Percentiles rank a stretch among this genome's conserved stretches.
Evolutionary conservation across 768 basidiomycete species (phyloP).

Genomic region (Rhizopogon vesiculosus): DNA sequence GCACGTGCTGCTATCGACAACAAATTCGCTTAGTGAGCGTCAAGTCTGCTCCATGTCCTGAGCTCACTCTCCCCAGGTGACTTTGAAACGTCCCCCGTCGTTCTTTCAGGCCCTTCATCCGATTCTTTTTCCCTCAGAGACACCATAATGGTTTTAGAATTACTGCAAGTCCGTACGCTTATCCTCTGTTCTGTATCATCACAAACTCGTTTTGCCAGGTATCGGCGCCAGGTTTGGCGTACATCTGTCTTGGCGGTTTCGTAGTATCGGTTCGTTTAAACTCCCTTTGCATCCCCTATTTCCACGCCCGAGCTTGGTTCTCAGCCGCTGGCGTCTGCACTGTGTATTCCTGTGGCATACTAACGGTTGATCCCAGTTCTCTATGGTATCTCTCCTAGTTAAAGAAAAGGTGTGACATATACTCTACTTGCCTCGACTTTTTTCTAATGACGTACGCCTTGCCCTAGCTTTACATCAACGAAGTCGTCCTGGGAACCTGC

Average conservation of each 20-base stretch:
- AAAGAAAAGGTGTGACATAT: conserved; percentile 62
- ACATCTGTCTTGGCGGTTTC: conserved; percentile 59
- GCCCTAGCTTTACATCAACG: conserved; percentile 76
- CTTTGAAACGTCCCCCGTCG: too few species aligned
- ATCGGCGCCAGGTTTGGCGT: conserved; percentile 48
- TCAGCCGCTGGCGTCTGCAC: not conserved
- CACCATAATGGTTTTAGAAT: conserved; percentile 11
- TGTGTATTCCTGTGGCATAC: not conserved
- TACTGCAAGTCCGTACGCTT: conserved; percentile 22
- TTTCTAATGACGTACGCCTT: not conserved
- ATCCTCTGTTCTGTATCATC: not conserved
- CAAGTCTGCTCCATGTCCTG: too few species aligned
- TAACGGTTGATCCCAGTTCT: conserved; percentile 49
- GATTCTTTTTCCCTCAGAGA: too few species aligned
- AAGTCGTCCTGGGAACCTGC: conserved; percentile 86
- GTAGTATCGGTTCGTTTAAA: conserved; percentile 36
- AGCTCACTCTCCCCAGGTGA: not conserved
- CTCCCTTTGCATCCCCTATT: not conserved
- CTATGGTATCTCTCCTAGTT: conserved; percentile 75
- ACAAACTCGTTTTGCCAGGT: conserved; percentile 38
- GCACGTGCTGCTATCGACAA: too few species aligned
- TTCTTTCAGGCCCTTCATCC: not conserved
- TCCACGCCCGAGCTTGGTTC: not conserved
- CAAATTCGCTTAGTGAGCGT: too few species aligned
- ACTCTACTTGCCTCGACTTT: not conserved